Evolutionary conservation across 345 rosid genomes (phyloP).

Genomic region (Pugionium dolabratum): DNA sequence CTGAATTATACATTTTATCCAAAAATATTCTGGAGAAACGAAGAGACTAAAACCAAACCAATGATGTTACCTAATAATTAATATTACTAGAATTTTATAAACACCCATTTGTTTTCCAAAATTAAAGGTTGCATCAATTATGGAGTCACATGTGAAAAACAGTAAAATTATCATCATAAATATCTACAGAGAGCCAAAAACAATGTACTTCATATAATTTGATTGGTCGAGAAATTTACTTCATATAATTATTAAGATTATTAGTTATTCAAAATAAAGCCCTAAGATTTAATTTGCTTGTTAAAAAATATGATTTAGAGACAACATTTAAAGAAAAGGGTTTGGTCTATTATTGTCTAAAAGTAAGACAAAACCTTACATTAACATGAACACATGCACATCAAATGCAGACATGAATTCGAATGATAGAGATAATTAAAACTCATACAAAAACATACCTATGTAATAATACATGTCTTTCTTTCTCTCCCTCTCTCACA

Average conservation of each 20-base stretch:
- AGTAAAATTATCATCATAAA: slow-evolving; percentile 11
- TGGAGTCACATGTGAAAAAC: slow-evolving; percentile 36
- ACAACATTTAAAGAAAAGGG: slow-evolving; percentile 3
- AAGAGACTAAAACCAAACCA: slow-evolving; percentile 13
- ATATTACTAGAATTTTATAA: slow-evolving; percentile 15
- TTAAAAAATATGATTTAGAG: neutral
- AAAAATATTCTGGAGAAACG: too few species aligned
- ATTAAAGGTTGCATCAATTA: slow-evolving; percentile 26
- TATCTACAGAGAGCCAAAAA: slow-evolving; percentile 2
- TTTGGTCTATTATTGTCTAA: slow-evolving; percentile 25
- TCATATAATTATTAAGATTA: too few species aligned
- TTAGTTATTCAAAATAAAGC: neutral
- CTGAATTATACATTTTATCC: too few species aligned
- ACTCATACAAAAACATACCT: slow-evolving; percentile 20
- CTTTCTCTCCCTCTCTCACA: too few species aligned
- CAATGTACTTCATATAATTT: neutral
- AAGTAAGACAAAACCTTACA: slow-evolving; percentile 41
- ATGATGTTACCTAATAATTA: slow-evolving; percentile 21
- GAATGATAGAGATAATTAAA: slow-evolving; percentile 21
- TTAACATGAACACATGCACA: slow-evolving; percentile 13
- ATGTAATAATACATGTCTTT: too few species aligned
- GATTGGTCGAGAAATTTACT: too few species aligned
- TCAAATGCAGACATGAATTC: slow-evolving; percentile 29
- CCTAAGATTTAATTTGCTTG: too few species aligned
- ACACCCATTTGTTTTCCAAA: slow-evolving; percentile 22